A percentile compares a stretch with the other conserved stretches of the same genome.
Evolutionary conservation across 2,329 filamentous ascomycete species (phyloP).

Genomic region (Penicillium nordicum): DNA sequence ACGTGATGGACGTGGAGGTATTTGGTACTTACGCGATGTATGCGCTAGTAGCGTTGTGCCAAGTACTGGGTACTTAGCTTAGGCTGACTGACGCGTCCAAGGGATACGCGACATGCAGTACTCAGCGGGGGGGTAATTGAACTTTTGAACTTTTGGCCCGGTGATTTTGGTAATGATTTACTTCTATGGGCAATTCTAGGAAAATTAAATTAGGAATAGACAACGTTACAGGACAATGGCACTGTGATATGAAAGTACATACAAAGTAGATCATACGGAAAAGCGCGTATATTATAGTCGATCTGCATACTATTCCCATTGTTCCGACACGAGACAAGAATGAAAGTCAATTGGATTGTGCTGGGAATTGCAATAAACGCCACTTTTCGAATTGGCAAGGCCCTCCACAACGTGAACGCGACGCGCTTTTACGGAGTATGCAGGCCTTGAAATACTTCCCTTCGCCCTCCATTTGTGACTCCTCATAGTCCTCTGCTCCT

Average conservation of each 20-base stretch:
- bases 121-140: not conserved
- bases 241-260: not conserved
- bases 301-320: not conserved
- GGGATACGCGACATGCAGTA: conserved; percentile 12
- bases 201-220: not conserved
- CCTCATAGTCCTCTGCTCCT: not conserved
- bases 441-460: conserved; percentile 21
- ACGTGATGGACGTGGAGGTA: not conserved
- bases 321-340: not conserved
- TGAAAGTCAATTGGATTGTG: conserved; percentile 9
- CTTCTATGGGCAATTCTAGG: not conserved
- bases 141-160: not conserved
- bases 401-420: conserved; percentile 16
- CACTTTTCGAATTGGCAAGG: not conserved
- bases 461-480: conserved; percentile 11
- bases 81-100: conserved; percentile 6
- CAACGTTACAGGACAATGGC: not conserved
- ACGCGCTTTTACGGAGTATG: conserved; percentile 13
- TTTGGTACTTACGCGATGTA: conserved; percentile 1
- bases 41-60: not conserved
- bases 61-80: conserved; percentile 3
- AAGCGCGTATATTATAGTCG: not conserved
- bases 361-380: conserved; percentile 8
- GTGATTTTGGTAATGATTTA: not conserved
- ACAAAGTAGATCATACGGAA: not conserved